Conservation (phyloP, 2,329 filamentous ascomycete species). For the Onygena corvina region DNA sequence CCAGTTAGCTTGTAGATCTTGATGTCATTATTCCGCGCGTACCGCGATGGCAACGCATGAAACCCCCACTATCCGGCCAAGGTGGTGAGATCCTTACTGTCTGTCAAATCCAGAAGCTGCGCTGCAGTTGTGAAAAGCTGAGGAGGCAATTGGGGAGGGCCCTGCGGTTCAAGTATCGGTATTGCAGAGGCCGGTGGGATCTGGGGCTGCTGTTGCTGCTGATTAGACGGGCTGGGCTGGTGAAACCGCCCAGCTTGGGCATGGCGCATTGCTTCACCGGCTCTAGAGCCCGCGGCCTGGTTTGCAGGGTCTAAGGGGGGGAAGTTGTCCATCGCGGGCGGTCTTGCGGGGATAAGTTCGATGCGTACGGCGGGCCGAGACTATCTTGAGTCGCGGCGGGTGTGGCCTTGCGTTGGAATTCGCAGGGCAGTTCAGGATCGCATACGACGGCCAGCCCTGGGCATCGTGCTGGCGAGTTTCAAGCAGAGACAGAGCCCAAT, state of each 20-base stretch:
- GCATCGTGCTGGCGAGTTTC: not conserved
- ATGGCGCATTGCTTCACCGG: not conserved
- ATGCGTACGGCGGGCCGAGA: not conserved
- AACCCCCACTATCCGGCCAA: not conserved
- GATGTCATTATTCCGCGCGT: not conserved
- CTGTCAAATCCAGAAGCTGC: constrained; percentile 87
- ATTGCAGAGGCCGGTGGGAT: constrained; percentile 10
- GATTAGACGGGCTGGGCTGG: constrained; percentile 11
- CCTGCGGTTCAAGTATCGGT: constrained; percentile 18
- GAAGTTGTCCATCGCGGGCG: constrained; percentile 6
- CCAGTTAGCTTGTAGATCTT: not conserved
- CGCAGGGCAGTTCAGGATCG: not conserved
- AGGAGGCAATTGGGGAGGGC: constrained; percentile 45
- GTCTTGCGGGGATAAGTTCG: not conserved
- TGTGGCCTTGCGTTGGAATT: not conserved
- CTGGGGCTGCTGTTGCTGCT: constrained; percentile 20
- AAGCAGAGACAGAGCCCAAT: not conserved
- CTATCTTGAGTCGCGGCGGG: not conserved
- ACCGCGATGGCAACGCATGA: not conserved
- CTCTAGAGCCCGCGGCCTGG: not conserved
- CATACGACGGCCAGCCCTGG: not conserved
- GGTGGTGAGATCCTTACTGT: constrained; percentile 52
- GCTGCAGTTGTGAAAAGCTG: constrained; percentile 99
- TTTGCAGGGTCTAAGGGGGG: not conserved
- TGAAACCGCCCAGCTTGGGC: constrained; percentile 5